Conservation (phyloP, 2,329 filamentous ascomycete species). For the Cladosporium austrohemisphaericum region DNA sequence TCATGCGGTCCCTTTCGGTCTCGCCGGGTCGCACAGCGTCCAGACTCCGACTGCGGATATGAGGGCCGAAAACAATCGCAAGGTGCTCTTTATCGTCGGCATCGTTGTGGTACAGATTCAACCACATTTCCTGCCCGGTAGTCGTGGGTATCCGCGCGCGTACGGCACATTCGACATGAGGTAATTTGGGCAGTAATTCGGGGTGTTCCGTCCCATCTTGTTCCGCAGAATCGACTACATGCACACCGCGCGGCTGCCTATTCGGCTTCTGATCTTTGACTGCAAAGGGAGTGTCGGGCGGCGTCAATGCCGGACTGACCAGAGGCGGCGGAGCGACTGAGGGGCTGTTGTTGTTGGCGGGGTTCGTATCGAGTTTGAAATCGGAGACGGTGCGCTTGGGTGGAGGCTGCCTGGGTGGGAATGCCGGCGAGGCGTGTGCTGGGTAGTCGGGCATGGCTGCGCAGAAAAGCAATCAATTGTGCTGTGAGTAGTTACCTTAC, state of each 20-base stretch:
- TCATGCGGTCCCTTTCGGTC: constrained; percentile 87
- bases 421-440: constrained; percentile 48
- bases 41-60: constrained; percentile 69
- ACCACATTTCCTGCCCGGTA: constrained; percentile 88
- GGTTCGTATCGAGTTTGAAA: constrained; percentile 34
- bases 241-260: constrained; percentile 41
- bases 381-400: constrained; percentile 38
- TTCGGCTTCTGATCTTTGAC: constrained; percentile 27
- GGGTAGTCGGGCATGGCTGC: constrained; percentile 52
- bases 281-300: constrained; percentile 28
- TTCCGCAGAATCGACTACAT: constrained; percentile 32
- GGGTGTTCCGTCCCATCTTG: constrained; percentile 45
- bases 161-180: constrained; percentile 87
- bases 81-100: constrained; percentile 94
- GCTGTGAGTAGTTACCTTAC: too few species aligned
- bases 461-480: background rate
- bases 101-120: constrained; percentile 91
- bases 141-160: constrained; percentile 93
- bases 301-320: constrained; percentile 46
- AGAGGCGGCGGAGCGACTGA: constrained; percentile 38
- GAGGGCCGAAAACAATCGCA: constrained; percentile 90
- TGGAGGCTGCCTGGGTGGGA: constrained; percentile 52
- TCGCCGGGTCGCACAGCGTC: constrained; percentile 71
- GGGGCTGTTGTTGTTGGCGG: constrained; percentile 21
- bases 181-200: constrained; percentile 69